These are phyloP conservation scores for Termitomyces sp. DNA, from an alignment of 768 basidiomycete genomes.

Conservation along the genomic window DNA sequence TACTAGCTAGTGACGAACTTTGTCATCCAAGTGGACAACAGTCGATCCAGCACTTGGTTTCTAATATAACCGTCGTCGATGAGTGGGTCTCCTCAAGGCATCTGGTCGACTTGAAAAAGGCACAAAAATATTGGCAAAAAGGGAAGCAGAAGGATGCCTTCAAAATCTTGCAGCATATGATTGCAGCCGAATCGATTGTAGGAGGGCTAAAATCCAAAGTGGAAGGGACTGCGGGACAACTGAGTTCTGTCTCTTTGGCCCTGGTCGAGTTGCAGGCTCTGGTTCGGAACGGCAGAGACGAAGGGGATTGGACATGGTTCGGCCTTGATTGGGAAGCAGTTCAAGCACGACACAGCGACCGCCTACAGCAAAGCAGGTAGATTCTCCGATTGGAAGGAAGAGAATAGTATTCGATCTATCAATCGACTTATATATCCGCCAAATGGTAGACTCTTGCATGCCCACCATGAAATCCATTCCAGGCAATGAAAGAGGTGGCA, in stretches of 20 bases:
- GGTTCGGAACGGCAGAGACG: slow-evolving; percentile 8
- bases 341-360: slow-evolving; percentile 1
- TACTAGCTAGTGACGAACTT: slow-evolving; percentile 12
- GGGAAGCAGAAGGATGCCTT: slow-evolving; percentile 15
- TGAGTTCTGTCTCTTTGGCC: slow-evolving; percentile 9
- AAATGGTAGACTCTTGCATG: no score
- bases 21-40: slow-evolving; percentile 4
- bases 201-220: slow-evolving; percentile 11
- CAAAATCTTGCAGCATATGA: slow-evolving; percentile 20
- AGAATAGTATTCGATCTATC: no score
- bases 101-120: slow-evolving; percentile 17
- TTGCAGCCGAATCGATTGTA: slow-evolving; percentile 14
- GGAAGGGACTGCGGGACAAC: not conserved
- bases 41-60: slow-evolving; percentile 5
- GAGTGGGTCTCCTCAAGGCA: slow-evolving; percentile 13
- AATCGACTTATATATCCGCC: no score
- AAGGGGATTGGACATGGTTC: slow-evolving; percentile 14
- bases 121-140: slow-evolving; percentile 21
- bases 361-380: not conserved
- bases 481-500: no score
- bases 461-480: no score
- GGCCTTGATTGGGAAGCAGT: slow-evolving; percentile 15
- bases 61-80: slow-evolving; percentile 3
- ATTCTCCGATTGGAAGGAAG: no score
- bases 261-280: slow-evolving; percentile 11